Percentiles rank a stretch among this genome's conserved stretches.
phyloP scores from a whole-genome alignment of 1,284 basidiomycete genomes.

The Naganishia liquefaciens region DNA sequence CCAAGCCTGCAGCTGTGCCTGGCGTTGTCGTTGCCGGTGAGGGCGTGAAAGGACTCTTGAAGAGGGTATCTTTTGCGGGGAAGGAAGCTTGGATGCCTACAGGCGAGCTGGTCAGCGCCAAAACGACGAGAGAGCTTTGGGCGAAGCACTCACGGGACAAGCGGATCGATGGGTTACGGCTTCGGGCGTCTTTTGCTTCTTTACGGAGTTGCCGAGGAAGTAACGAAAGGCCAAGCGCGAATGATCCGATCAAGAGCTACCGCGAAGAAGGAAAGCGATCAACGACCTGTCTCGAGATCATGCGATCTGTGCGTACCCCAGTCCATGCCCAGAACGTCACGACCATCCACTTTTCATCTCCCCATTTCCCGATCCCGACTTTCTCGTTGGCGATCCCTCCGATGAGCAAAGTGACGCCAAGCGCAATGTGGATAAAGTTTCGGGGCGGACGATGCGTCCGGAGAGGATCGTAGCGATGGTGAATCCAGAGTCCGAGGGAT shows the following conservation, averaged over 20 bases:
- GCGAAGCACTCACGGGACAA: neutral
- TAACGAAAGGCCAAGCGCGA: constrained; percentile 17
- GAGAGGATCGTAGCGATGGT: constrained; percentile 14
- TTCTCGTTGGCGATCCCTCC: constrained; percentile 5
- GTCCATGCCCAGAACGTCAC: constrained; percentile 25
- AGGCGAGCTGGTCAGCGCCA: neutral
- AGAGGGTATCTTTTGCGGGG: neutral
- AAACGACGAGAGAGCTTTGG: neutral
- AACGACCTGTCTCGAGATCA: neutral
- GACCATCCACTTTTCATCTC: constrained; percentile 10
- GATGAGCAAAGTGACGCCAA: constrained; percentile 5
- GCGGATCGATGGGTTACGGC: neutral
- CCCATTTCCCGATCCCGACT: constrained; percentile 9
- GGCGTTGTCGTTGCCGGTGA: too few species aligned
- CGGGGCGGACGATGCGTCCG: constrained; percentile 14
- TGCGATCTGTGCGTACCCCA: constrained; percentile 15
- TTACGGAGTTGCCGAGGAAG: constrained; percentile 20
- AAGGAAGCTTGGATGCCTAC: constrained; percentile 26
- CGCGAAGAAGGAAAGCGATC: neutral
- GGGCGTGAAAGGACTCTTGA: too few species aligned
- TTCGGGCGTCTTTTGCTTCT: constrained; percentile 6
- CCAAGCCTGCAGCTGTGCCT: too few species aligned
- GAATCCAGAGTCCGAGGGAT: constrained; percentile 13
- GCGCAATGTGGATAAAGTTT: constrained; percentile 22
- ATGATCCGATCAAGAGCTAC: constrained; percentile 13